Base-by-base conservation (phyloP, 805 yeast genomes). In the Wickerhamiella shivajii region DNA sequence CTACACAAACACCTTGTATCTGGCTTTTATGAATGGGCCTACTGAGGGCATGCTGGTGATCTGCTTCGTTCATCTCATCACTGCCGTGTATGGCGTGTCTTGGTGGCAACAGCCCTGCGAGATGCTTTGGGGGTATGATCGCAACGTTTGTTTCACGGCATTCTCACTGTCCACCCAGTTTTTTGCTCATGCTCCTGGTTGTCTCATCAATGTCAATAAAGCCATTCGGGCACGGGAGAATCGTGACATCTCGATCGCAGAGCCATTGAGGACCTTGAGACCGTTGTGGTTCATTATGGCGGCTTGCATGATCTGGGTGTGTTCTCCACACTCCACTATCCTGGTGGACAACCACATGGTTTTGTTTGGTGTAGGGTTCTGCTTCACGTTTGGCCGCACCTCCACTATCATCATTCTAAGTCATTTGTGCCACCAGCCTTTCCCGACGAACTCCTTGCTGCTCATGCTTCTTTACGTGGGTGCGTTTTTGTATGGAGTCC, bases 31-130 rank as follows among this genome's bases (percentile, higher is more conserved):
- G 47, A 78, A 92, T 25, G 98, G 97, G 0, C 98, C 98, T 1
- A 95, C 90, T 5, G 97, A 90, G 57, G 98, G 97, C 4, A 77
- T 87, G 20, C 50, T 84, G 39, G 64, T 77, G 53, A 67, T 84
- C 29, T 58, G 69, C 18, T 48, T 44, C 1, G 60, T 75, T 19
- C 84, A 72, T 56, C 38, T 71, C 5, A 33, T 67, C 12, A 74
- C 93, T 0, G 94, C 83, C 2, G 36, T 74, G 26, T 56, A 59
- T 37, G 95, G 96, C 3, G 34, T 30, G 19, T 24, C 18, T 15
- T 30, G 38, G 18, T 37, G 37, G 36, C 36, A 39, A 8, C 21
- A 24, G 17, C 19, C 20, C n/a, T 31, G 23, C 5, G 16, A 12
- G 12, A 20, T 15, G 11, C 5, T 24, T 6, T 18, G 12, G 9